Evolutionary conservation across 176 grass and related monocot genomes (phyloP).

Genomic region (Aegilops speltoides): DNA sequence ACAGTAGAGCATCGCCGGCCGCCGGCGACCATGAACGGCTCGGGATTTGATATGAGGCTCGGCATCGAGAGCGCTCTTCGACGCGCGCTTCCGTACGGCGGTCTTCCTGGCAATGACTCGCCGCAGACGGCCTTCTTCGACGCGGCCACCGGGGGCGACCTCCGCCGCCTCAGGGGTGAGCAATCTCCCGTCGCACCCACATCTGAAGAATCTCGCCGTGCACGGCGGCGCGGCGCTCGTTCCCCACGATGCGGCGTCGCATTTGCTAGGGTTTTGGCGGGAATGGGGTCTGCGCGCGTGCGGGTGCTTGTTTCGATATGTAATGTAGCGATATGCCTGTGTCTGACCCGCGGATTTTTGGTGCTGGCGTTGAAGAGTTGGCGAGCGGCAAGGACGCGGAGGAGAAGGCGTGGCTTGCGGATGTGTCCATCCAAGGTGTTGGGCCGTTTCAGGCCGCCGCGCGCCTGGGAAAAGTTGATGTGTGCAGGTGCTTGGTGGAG

Average conservation of each 20-base stretch:
- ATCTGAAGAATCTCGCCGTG: neutral
- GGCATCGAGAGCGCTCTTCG: neutral
- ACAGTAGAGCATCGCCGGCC: neutral
- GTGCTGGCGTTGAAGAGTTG: constrained; percentile 21
- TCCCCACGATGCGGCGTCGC: neutral
- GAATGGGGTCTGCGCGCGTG: constrained; percentile 2
- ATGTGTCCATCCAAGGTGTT: neutral
- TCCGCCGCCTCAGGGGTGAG: constrained; percentile 33
- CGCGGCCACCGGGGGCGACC: constrained; percentile 29
- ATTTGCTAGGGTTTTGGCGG: constrained; percentile 17
- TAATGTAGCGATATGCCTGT: neutral
- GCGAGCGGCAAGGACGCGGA: constrained; percentile 30
- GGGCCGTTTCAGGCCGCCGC: constrained; percentile 34
- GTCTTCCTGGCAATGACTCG: neutral
- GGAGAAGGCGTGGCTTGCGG: constrained; percentile 25
- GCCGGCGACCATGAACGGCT: constrained; percentile 14
- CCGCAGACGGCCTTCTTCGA: constrained; percentile 34
- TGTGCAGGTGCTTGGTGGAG: constrained; percentile 35
- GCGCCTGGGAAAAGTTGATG: constrained; percentile 25
- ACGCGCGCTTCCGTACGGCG: constrained; percentile 18
- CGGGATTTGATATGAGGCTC: constrained; percentile 21
- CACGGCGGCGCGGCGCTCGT: no score
- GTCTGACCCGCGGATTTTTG: neutral
- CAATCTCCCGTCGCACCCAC: neutral
- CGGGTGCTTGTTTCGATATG: neutral